Conservation (phyloP, 192 early-diverging fungal species). For the Mortierella antarctica region DNA sequence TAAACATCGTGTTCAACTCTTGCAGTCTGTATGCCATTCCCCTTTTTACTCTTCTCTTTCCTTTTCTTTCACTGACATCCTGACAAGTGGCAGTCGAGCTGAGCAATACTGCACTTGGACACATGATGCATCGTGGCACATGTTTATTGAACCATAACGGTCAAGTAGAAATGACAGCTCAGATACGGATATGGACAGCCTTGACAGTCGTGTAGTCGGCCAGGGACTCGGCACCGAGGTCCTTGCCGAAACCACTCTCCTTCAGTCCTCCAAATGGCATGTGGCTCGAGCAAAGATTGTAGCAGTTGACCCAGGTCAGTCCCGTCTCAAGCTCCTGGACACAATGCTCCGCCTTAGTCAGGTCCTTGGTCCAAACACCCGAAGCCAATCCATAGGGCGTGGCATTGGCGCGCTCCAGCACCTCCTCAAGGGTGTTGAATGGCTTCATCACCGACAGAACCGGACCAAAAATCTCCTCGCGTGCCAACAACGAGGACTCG, state of each 20-base stretch:
- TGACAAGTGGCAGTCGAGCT: too few species aligned
- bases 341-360: slow-evolving; percentile 65
- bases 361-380: slow-evolving; percentile 78
- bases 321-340: slow-evolving; percentile 43
- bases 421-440: slow-evolving; percentile 81
- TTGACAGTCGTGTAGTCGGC: slow-evolving; percentile 61
- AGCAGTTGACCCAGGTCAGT: slow-evolving; percentile 47
- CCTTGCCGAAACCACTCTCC: slow-evolving; percentile 73
- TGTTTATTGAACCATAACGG: too few species aligned
- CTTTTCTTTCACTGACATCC: too few species aligned
- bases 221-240: slow-evolving; percentile 66
- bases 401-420: slow-evolving; percentile 72
- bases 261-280: slow-evolving; percentile 82
- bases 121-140: too few species aligned
- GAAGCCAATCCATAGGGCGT: slow-evolving; percentile 82
- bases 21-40: too few species aligned
- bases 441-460: slow-evolving; percentile 78
- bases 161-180: background rate
- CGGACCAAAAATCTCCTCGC: slow-evolving; percentile 92
- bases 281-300: slow-evolving; percentile 36
- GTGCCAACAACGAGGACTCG: slow-evolving; percentile 63
- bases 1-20: too few species aligned
- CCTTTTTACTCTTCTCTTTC: too few species aligned
- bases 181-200: slow-evolving; percentile 51
- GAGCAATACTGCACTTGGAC: too few species aligned